phyloP scores from a whole-genome alignment of 163 green algal species.

The Chlamydomonas reinhardtii region DNA sequence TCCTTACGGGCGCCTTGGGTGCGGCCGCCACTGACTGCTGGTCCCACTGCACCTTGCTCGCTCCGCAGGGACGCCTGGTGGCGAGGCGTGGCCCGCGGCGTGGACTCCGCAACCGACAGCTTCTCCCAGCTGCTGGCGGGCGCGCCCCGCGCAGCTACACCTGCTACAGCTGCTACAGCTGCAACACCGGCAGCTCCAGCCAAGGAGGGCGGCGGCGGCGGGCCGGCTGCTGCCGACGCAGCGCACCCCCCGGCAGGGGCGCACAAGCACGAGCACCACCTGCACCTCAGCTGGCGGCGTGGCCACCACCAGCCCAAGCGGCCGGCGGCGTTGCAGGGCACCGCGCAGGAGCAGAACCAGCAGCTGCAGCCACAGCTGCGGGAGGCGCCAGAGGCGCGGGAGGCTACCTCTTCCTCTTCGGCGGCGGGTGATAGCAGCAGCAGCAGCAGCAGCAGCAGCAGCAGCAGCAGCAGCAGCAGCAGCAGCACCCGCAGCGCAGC shows the following conservation, averaged over 20 bases:
- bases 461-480: not conserved
- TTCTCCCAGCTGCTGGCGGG: not conserved
- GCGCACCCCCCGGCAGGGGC: too few species aligned
- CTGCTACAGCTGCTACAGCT: too few species aligned
- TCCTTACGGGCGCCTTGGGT: too few species aligned
- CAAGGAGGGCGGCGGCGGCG: too few species aligned
- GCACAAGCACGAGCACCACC: too few species aligned
- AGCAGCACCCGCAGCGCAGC: too few species aligned
- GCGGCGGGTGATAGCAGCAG: not conserved
- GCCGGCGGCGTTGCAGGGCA: not conserved
- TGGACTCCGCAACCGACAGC: not conserved
- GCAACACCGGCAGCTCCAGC: too few species aligned
- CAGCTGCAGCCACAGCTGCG: not conserved
- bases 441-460: not conserved
- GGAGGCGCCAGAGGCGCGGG: not conserved
- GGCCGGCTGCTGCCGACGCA: too few species aligned
- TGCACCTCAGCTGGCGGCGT: too few species aligned
- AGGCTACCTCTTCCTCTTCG: not conserved
- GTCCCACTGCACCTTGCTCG: not conserved
- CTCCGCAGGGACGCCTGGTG: slow-evolving; percentile 33
- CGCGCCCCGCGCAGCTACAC: not conserved
- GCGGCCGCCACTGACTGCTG: too few species aligned
- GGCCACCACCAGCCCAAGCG: too few species aligned
- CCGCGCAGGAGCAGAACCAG: not conserved
- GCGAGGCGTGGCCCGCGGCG: slow-evolving; percentile 31